Percentiles rank a stretch among this genome's conserved stretches.
Conservation (phyloP, 2,329 filamentous ascomycete genomes). For the Fusarium cicatricum region DNA sequence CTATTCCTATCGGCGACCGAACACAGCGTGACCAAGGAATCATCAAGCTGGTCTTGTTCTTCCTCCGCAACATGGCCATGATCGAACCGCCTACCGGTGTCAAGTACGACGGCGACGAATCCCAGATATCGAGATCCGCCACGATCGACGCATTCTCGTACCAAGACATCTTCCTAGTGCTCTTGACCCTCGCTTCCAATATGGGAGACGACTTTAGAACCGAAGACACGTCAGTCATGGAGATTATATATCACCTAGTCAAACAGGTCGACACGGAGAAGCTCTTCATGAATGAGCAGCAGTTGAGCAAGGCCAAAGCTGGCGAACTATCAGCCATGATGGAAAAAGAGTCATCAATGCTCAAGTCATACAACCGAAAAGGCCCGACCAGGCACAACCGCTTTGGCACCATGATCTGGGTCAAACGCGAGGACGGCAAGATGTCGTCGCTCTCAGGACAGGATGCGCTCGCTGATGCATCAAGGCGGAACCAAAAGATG, state of each 20-base stretch:
- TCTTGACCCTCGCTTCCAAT: conserved; percentile 88
- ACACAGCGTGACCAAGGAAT: conserved; percentile 86
- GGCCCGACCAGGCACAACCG: conserved; percentile 89
- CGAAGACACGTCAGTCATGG: conserved; percentile 89
- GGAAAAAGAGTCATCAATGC: conserved; percentile 84
- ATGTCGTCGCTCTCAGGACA: conserved; percentile 90
- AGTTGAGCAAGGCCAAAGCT: conserved; percentile 72
- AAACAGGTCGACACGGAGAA: conserved; percentile 87
- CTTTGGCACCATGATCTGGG: conserved; percentile 97
- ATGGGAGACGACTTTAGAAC: conserved; percentile 92
- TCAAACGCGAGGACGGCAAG: conserved; percentile 85
- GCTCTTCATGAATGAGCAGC: conserved; percentile 83
- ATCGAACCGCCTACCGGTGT: conserved; percentile 78
- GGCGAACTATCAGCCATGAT: conserved; percentile 79
- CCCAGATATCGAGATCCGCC: conserved; percentile 85
- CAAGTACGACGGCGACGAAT: conserved; percentile 85
- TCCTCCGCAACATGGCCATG: conserved; percentile 87
- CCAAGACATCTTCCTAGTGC: conserved; percentile 87
- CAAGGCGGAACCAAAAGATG: conserved; percentile 83
- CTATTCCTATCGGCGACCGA: conserved; percentile 77
- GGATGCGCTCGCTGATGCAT: conserved; percentile 77
- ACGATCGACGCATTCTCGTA: conserved; percentile 89
- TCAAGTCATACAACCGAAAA: conserved; percentile 77
- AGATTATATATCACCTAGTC: conserved; percentile 90
- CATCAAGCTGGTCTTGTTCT: conserved; percentile 88